Evolutionary conservation across 2,329 filamentous ascomycete species (phyloP).

Genomic region (Venturiaceae sp.): DNA sequence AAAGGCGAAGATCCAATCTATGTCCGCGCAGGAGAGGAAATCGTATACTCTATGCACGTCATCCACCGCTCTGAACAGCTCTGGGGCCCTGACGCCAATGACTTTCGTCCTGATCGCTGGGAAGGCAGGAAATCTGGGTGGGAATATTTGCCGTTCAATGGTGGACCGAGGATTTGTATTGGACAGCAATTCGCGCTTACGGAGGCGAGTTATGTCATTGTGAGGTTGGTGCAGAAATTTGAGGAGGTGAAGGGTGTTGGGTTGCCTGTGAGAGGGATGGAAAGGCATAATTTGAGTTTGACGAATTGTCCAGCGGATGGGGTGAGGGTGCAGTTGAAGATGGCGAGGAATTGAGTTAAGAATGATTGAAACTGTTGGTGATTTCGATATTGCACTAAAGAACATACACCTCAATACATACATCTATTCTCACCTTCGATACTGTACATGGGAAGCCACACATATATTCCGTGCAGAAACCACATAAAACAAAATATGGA

Average conservation of each 20-base stretch:
- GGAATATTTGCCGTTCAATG: constrained; percentile 26
- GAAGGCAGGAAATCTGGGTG: constrained; percentile 17
- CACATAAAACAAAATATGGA: too few relatives aligned
- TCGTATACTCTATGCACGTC: constrained; percentile 19
- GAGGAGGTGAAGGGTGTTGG: constrained; percentile 17
- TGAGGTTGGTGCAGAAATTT: constrained; percentile 20
- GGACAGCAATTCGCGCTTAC: constrained; percentile 19
- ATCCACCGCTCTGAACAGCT: constrained; percentile 2
- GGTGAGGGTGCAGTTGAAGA: constrained; percentile 3
- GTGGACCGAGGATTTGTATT: constrained; percentile 17
- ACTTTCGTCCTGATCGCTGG: constrained; percentile 11
- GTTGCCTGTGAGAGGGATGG: constrained; percentile 8
- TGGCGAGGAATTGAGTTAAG: neutral
- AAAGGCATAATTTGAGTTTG: constrained; percentile 1
- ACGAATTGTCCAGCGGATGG: constrained; percentile 6
- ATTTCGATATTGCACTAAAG: too few relatives aligned
- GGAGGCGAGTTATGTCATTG: constrained; percentile 20
- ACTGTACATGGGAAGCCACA: too few relatives aligned
- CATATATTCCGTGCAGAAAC: too few relatives aligned
- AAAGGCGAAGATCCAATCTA: constrained; percentile 17
- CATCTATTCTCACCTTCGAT: too few relatives aligned
- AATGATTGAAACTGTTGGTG: too few relatives aligned
- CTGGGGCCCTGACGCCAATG: constrained; percentile 6
- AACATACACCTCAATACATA: too few relatives aligned
- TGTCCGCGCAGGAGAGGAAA: constrained; percentile 17